Evolutionary conservation across 495 filamentous ascomycete species (phyloP), one percentile per base, ranked within the genome.

Genomic region (Tricharina praecox): DNA sequence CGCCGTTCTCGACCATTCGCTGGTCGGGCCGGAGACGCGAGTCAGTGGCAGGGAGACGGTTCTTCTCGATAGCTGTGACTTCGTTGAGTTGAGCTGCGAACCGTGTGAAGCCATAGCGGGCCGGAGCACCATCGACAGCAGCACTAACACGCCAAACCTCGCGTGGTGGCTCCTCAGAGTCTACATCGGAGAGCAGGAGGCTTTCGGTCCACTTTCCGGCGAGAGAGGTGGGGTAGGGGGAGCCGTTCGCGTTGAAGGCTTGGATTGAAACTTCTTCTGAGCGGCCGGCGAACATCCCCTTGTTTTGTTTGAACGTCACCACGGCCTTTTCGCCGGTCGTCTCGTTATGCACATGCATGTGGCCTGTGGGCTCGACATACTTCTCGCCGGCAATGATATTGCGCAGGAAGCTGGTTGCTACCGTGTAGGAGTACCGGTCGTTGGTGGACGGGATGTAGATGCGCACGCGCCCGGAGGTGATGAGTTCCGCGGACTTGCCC

Each of bases 301-400:
- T 60, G 54, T 86, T 86, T 20, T 78, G 69, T 55, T 92, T 90
- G 66, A 97, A 97, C 51, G 85, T 82, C 23, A 82, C 74, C 19
- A 77, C 70, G 4, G 84, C 79, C 60, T 81, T 83, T 50, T 78
- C 74, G 4, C 90, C 85, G 0, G 77, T 81, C 7, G 72, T 75
- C 52, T 97, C 92, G 61, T 86, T 82, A 38, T 70, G 63, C 20
- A 97, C 74, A 15, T 76, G 73, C 76, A 96, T 82, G 44, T 73
- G 81, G 15, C 85, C 85, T 8, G 93, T 83, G 0, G 90, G 90
- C 65, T 97, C 90, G 24, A 95, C 80, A 60, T 96, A 97, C 66
- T 95, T 96, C 66, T 97, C 90, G 21, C 90, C 90, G 45, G 90
- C 87, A 53, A 97, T 90, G 50, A 97, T 84, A 56, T 97, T 97